These are phyloP conservation scores for Nemophila menziesii DNA, from an alignment of 257 asterid species.

Conservation along the genomic window DNA sequence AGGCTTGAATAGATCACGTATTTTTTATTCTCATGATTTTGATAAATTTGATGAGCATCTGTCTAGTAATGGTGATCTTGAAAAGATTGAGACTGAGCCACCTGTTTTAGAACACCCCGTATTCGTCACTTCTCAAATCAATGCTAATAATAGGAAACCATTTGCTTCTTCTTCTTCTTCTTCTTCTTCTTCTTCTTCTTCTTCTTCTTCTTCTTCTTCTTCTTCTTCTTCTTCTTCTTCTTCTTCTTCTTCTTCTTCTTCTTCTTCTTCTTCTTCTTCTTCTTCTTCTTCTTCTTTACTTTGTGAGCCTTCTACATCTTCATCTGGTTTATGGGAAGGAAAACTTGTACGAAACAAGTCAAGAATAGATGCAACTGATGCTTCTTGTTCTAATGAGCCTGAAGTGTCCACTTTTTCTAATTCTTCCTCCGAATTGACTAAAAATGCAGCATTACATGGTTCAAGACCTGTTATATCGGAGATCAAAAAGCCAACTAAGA, in stretches of 20 bases:
- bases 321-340: conserved; percentile 65
- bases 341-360: conserved; percentile 27
- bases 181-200: conserved; percentile 11
- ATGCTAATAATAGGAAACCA: conserved; percentile 11
- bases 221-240: conserved; percentile 13
- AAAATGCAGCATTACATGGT: conserved; percentile 12
- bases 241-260: conserved; percentile 21
- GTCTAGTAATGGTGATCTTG: conserved; percentile 5
- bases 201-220: conserved; percentile 10
- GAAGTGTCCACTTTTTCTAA: conserved; percentile 17
- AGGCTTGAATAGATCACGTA: conserved; percentile 16
- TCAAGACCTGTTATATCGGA: conserved; percentile 11
- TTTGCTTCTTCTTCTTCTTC: conserved; percentile 11
- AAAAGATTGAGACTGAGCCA: conserved; percentile 11
- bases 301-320: conserved; percentile 43
- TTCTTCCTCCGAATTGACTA: conserved; percentile 8
- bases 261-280: conserved; percentile 21
- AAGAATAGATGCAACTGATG: conserved; percentile 24
- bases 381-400: conserved; percentile 16
- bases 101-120: conserved; percentile 17
- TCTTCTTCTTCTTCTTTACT: conserved; percentile 29
- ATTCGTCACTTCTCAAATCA: conserved; percentile 10
- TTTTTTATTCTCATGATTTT: conserved; percentile 12
- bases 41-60: conserved; percentile 14
- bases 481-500: conserved; percentile 20